These are phyloP conservation scores for Marasmius oreades DNA, from an alignment of 1,284 basidiomycete genomes.

Conservation along the genomic window DNA sequence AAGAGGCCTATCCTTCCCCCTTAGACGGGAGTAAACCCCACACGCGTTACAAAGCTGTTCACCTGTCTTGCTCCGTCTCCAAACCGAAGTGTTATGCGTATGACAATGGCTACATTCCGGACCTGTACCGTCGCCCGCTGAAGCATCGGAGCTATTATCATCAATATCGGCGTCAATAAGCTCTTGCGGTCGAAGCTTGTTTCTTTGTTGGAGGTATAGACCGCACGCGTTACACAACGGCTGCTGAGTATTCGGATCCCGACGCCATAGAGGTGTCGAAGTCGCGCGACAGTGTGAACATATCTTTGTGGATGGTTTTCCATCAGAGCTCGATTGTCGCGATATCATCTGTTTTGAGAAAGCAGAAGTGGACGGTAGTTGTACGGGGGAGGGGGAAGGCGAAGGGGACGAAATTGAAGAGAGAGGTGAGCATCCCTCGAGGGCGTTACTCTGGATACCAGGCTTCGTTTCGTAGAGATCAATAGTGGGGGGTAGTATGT, in stretches of 20 bases:
- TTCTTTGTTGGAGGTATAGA: constrained; percentile 43
- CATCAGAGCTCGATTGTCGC: constrained; percentile 24
- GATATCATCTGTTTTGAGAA: not conserved
- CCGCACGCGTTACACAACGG: constrained; percentile 48
- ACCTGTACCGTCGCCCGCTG: constrained; percentile 32
- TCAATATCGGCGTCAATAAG: constrained; percentile 45
- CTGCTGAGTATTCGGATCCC: constrained; percentile 40
- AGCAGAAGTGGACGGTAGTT: not conserved
- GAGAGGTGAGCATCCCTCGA: constrained; percentile 3
- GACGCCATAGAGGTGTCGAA: constrained; percentile 45
- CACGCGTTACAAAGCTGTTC: constrained; percentile 49
- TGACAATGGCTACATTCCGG: constrained; percentile 47
- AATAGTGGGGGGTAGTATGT: not conserved
- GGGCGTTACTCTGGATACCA: not conserved
- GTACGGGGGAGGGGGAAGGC: constrained; percentile 4
- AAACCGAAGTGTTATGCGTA: constrained; percentile 44
- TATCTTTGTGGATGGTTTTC: constrained; percentile 29
- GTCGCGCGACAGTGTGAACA: constrained; percentile 47
- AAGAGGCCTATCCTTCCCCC: constrained; percentile 42
- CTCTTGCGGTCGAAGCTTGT: constrained; percentile 44
- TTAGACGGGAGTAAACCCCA: constrained; percentile 43
- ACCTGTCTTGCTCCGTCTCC: constrained; percentile 44
- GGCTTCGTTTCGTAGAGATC: constrained; percentile 5
- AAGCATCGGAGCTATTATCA: constrained; percentile 33
- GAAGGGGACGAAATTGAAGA: constrained; percentile 11